Percentiles rank a stretch among this genome's conserved stretches.
These are phyloP conservation scores for Claviceps sp. DNA, from an alignment of 2,329 filamentous ascomycete genomes.

Conservation along the genomic window DNA sequence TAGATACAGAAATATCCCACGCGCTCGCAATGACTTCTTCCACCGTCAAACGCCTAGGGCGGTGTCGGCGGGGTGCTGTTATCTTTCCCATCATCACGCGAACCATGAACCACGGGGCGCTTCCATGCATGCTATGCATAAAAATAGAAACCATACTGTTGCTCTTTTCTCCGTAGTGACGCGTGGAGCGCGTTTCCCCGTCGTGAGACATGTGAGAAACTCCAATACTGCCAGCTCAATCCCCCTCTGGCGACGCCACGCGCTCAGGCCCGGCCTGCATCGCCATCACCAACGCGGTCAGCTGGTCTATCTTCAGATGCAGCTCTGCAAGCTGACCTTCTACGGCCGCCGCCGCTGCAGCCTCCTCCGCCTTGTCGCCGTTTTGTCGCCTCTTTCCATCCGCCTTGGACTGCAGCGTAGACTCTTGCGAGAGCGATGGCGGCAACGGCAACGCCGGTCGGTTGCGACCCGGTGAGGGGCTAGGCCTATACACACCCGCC, in stretches of 20 bases:
- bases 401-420: constrained; percentile 6
- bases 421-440: constrained; percentile 8
- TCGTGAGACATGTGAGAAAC: too few relatives aligned
- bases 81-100: too few relatives aligned
- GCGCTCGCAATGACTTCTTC: too few relatives aligned
- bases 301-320: constrained; percentile 41
- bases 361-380: constrained; percentile 23
- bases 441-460: constrained; percentile 5
- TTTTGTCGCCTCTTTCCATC: constrained; percentile 8
- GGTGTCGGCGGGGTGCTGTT: too few relatives aligned
- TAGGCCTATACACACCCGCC: constrained; percentile 7
- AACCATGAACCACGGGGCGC: too few relatives aligned
- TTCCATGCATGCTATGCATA: too few relatives aligned
- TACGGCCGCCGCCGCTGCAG: constrained; percentile 17
- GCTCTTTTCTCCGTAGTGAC: too few relatives aligned
- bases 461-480: constrained; percentile 7
- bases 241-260: neutral
- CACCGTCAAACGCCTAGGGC: too few relatives aligned
- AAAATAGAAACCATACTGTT: too few relatives aligned
- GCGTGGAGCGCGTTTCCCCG: too few relatives aligned
- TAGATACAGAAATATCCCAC: too few relatives aligned
- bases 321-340: constrained; percentile 43
- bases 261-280: constrained; percentile 24
- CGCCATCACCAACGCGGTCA: constrained; percentile 10
- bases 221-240: too few relatives aligned